Base-by-base conservation (phyloP, 805 yeast species). In the Candida railenensis region DNA sequence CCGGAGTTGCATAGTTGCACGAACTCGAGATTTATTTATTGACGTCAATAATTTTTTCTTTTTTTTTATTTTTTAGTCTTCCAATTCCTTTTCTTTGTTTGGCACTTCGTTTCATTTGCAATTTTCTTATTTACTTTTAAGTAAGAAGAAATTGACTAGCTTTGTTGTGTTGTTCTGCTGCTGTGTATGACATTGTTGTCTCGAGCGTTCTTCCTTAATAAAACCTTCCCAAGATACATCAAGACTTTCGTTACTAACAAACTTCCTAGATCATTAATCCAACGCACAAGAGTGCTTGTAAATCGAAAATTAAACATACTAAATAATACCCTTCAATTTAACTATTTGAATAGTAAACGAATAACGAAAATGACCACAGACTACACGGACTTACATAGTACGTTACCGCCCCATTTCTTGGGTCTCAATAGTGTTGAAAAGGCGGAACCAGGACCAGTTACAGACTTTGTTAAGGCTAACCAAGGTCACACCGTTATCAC, bases 401-500 rank as follows among this genome's bases (percentile, higher is more conserved):
- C 62, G 4, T 71, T 91, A 55, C 83, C 97, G 25, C 48, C 77
- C 34, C 87, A 90, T 68, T 94, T 91, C 71, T 66, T 81, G 47
- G 99, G 99, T 47, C 76, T 84, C 48, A 89, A 91, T 66, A 78
- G 94, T 34, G 74, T 89, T 38, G 85, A 81, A 34, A 74, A 64
- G 20, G 96, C 96, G 19, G 89, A 87, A 57, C 85, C 88, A n/a
- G 77, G 87, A 28, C 74, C 74, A 30, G 82, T 92, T 44, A 87
- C 87, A 55, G 92, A 89, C 61, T 94, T 90, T 62, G 97, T 95
- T 53, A 78, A 77, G 57, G 75, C 80, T 43, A 87, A 87, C 60
- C 89, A 87, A 46, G 99, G 99, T 63, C 99, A 94, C 73, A 90
- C 99, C 4, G 96, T 94, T 41, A 89, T 94, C 59, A 78, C 85